phyloP scores from a whole-genome alignment of 1,139 yeast genomes.

The Pichia sp. region DNA sequence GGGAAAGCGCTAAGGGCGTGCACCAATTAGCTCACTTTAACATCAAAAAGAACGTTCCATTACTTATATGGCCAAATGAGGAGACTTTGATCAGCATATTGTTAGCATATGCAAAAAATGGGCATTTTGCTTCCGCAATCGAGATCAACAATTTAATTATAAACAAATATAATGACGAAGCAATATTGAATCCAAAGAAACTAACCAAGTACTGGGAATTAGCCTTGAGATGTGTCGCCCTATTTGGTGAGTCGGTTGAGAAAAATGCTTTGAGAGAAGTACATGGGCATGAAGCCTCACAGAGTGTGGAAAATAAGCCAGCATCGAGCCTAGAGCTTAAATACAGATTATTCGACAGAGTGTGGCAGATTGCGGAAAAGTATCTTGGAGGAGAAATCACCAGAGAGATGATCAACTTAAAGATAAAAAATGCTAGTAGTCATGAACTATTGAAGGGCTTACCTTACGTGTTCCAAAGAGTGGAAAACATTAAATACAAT shows the following conservation, averaged over 20 bases:
- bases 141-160: conserved; percentile 19
- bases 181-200: conserved; percentile 13
- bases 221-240: conserved; percentile 19
- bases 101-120: conserved; percentile 23
- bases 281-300: conserved; percentile 4
- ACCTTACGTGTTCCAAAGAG: conserved; percentile 15
- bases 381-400: conserved; percentile 12
- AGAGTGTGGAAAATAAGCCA: neutral
- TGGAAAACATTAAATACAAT: conserved; percentile 10
- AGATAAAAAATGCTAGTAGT: conserved; percentile 18
- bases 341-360: conserved; percentile 12
- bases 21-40: conserved; percentile 7
- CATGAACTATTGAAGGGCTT: conserved; percentile 18
- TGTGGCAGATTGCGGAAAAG: conserved; percentile 14
- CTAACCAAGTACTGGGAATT: conserved; percentile 21
- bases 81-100: conserved; percentile 19
- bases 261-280: conserved; percentile 14
- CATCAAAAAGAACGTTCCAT: conserved; percentile 4
- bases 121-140: conserved; percentile 21
- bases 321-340: conserved; percentile 1
- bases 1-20: conserved; percentile 1
- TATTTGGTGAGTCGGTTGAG: conserved; percentile 17
- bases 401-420: conserved; percentile 17
- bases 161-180: conserved; percentile 16
- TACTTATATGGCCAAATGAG: conserved; percentile 17